Base-by-base conservation (phyloP, 2,329 filamentous ascomycete genomes). In the Phialocephala subalpina region DNA sequence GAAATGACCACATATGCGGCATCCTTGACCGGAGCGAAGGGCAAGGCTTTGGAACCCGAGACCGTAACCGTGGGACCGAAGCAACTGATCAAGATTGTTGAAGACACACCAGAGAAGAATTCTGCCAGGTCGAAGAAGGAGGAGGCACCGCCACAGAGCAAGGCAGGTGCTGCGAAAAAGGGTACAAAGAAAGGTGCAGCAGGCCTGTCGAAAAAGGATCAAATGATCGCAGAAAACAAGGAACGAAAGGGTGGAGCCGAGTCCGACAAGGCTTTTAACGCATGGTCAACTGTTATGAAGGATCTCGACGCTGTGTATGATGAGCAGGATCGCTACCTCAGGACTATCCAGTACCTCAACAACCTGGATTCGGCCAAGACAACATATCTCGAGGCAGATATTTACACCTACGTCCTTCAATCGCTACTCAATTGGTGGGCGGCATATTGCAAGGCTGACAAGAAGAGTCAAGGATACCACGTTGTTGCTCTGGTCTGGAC, bases 1-100 rank as follows among this genome's bases (percentile, higher is more conserved):
- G 88, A 92, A 65, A 91, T 91, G 77, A 83, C 84, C 33, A 81
- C 83, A 1, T 94, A 93, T 74, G 89, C 91, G 1, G 89, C 88
- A 14, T 92, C 89, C 76, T 80, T 93, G 56, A 91, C 89, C 0
- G 90, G 88, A 64, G 82, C 87, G 0, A 80, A 83, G 1, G 90
- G 89, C 2, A 91, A 88, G 69, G 80, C 80, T 2, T 81, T 92
- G 5, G 82, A 90, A 27, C 89, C 89, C 0, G 89, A 92, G 74
- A 86, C 81, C 3, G 85, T 93, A 58, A 84, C 90, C 1, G 82
- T 86, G 22, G 72, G 74, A n/a, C 66, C 69, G 3, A 77, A 77
- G 49, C 63, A 65, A 40, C 60, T 76, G 2, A 55, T 64, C 18
- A 77, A 76, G 64, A 25, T 69, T 20, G 67, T 67, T 1, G 74